Conservation (phyloP, 2,329 filamentous ascomycete species). For the Penicillium concentricum region DNA sequence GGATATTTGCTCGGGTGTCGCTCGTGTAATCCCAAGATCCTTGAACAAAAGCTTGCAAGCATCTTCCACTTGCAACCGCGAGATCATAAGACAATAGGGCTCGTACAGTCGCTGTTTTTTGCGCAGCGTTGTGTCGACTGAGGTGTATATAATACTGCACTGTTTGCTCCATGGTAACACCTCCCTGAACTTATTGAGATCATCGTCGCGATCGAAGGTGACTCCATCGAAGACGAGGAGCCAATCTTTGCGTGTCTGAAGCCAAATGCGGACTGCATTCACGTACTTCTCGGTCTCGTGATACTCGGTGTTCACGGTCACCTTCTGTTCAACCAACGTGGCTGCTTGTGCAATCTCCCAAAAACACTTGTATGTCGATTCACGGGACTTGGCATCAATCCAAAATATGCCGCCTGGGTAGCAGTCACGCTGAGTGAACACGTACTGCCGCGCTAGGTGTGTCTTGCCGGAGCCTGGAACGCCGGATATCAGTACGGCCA, state of each 20-base stretch:
- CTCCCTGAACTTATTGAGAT: slow-evolving; percentile 50
- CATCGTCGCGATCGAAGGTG: slow-evolving; percentile 57
- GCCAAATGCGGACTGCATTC: slow-evolving; percentile 60
- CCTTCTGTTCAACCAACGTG: slow-evolving; percentile 47
- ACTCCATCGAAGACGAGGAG: slow-evolving; percentile 67
- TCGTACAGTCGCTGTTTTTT: slow-evolving; percentile 60
- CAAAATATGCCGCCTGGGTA: slow-evolving; percentile 69
- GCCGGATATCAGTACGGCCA: slow-evolving; percentile 63
- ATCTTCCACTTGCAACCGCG: slow-evolving; percentile 55
- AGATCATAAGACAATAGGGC: slow-evolving; percentile 58
- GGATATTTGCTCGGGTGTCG: slow-evolving; percentile 54
- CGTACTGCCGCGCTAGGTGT: slow-evolving; percentile 66
- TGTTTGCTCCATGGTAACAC: slow-evolving; percentile 65
- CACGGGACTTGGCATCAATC: slow-evolving; percentile 61
- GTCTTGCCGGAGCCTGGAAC: slow-evolving; percentile 68
- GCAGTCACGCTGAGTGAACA: slow-evolving; percentile 58
- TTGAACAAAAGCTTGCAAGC: slow-evolving; percentile 61
- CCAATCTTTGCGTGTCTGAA: slow-evolving; percentile 63
- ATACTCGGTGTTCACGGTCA: slow-evolving; percentile 38
- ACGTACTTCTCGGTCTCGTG: slow-evolving; percentile 52
- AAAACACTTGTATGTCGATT: slow-evolving; percentile 61
- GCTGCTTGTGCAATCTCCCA: slow-evolving; percentile 65
- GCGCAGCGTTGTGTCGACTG: slow-evolving; percentile 58
- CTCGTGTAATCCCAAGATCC: slow-evolving; percentile 60
- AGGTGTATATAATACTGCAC: slow-evolving; percentile 68